Evolutionary conservation across 2,329 filamentous ascomycete genomes (phyloP), one percentile per base, ranked within the genome.

Genomic region (Aspergillus caelatus): DNA sequence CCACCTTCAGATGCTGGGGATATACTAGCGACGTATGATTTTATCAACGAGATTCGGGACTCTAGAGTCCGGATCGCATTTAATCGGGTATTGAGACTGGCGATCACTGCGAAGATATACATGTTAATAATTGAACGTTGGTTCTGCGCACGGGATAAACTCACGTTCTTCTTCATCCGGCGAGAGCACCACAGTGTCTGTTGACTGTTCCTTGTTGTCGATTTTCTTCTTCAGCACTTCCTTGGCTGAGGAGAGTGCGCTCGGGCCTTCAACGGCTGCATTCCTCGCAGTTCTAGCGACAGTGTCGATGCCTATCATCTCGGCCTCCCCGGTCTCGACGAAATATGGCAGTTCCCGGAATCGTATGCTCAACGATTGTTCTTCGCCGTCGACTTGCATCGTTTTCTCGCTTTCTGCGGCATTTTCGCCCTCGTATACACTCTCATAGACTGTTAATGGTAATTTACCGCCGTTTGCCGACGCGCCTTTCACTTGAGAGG

Each of bases 261-360:
- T 57, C 53, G 70, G 63, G 21, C 79, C 76, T 28, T 87, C 81
- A 36, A 88, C 88, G 12, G 91, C 89, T 28, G 93, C 94, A 72
- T 92, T 94, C 55, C 91, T 92, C 54, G 91, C 91, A 45, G 91
- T 92, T 58, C 90, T 89, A 0, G 94, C 94, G 23, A 99, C 91
- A 68, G 94, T 96, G 78, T 97, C 93, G 72, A 99, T 92, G 70
- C 92, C 91, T 68, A 99, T 98, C 93, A 97, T 97, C 78, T 99
- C 95, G 1, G 94, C 94, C 77, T 98, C 94, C 11, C 92, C 93
- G 0, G 94, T 97, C 80, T 98, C 95, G 2, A 98, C 89, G 0
- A 90, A 90, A 77, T 95, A 98, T 1, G 90, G 88, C 11, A 98
- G 80, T 74, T 96, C 91, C 64, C 90, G 87, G 78, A 98, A 98